A percentile compares a stretch with the other conserved stretches of the same genome.
These are phyloP conservation scores for Lecanicillium sp. DNA, from an alignment of 2,329 filamentous ascomycete genomes.

Conservation along the genomic window DNA sequence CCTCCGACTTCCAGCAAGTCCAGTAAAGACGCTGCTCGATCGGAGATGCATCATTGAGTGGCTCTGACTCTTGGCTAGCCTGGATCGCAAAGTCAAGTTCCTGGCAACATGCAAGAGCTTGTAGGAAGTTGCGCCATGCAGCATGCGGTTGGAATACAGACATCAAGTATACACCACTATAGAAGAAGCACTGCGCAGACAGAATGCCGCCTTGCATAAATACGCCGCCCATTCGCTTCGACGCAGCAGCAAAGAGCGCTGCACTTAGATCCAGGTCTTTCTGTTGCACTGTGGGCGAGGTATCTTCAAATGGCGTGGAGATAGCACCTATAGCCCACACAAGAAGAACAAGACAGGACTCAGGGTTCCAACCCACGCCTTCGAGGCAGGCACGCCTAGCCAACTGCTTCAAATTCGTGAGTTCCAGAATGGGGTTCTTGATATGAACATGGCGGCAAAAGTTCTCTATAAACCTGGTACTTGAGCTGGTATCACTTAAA, in stretches of 20 bases:
- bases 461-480: conserved; percentile 24
- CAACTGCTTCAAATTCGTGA: conserved; percentile 21
- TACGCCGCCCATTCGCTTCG: conserved; percentile 30
- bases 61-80: not conserved
- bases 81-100: conserved; percentile 18
- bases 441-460: conserved; percentile 34
- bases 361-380: conserved; percentile 25
- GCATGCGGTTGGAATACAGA: conserved; percentile 28
- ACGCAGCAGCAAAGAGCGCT: conserved; percentile 30
- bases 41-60: conserved; percentile 6
- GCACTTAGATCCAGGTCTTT: conserved; percentile 22
- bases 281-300: too few species aligned
- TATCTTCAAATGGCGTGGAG: too few species aligned
- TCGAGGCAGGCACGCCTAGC: conserved; percentile 23
- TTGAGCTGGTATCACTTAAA: conserved; percentile 1
- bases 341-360: conserved; percentile 30
- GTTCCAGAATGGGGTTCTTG: conserved; percentile 35
- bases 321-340: conserved; percentile 29
- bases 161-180: conserved; percentile 35
- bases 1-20: conserved; percentile 40
- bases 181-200: conserved; percentile 35
- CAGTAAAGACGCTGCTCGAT: conserved; percentile 34
- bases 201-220: conserved; percentile 24
- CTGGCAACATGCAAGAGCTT: conserved; percentile 33
- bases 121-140: conserved; percentile 37